A percentile compares a stretch with the other conserved stretches of the same genome.
Conservation (phyloP, 23 red algal species). For the Rhodosorus marinus region DNA sequence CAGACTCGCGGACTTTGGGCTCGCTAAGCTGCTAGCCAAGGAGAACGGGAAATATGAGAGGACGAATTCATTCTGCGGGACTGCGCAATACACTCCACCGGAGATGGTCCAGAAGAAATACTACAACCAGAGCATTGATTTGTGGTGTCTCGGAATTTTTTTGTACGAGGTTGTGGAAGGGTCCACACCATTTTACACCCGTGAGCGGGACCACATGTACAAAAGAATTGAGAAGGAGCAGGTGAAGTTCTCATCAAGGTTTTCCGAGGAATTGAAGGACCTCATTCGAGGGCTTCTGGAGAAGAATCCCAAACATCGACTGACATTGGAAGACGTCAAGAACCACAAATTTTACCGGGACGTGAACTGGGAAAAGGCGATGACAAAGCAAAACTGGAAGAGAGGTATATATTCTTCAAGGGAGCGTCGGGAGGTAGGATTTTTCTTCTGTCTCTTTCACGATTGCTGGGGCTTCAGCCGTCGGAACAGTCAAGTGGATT, state of each 20-base stretch:
- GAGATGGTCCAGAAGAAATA: slow-evolving; percentile 23
- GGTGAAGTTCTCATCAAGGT: slow-evolving; percentile 45
- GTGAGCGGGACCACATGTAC: slow-evolving; percentile 54
- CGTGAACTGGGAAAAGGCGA: too few species aligned
- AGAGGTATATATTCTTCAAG: too few species aligned
- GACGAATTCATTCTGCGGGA: slow-evolving; percentile 76
- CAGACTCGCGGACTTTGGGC: slow-evolving; percentile 11
- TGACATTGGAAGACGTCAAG: slow-evolving; percentile 45
- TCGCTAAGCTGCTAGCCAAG: slow-evolving; percentile 51
- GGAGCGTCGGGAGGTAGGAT: too few species aligned
- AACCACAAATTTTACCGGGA: slow-evolving; percentile 80
- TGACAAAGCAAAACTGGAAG: too few species aligned
- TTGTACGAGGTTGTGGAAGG: slow-evolving; percentile 75
- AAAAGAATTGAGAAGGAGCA: slow-evolving; percentile 80
- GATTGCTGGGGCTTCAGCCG: too few species aligned
- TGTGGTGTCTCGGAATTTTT: slow-evolving; percentile 48
- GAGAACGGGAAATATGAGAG: slow-evolving; percentile 30
- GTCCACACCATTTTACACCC: slow-evolving; percentile 81
- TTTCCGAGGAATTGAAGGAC: too few species aligned
- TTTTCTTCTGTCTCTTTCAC: too few species aligned
- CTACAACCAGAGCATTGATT: slow-evolving; percentile 25
- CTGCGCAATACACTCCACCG: slow-evolving; percentile 52
- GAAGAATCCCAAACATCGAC: slow-evolving; percentile 68
- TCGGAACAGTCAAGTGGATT: too few species aligned
- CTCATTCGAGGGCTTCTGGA: slow-evolving; percentile 59